Base-by-base conservation (phyloP, 305 asterid species). In the Striga hermonthica region DNA sequence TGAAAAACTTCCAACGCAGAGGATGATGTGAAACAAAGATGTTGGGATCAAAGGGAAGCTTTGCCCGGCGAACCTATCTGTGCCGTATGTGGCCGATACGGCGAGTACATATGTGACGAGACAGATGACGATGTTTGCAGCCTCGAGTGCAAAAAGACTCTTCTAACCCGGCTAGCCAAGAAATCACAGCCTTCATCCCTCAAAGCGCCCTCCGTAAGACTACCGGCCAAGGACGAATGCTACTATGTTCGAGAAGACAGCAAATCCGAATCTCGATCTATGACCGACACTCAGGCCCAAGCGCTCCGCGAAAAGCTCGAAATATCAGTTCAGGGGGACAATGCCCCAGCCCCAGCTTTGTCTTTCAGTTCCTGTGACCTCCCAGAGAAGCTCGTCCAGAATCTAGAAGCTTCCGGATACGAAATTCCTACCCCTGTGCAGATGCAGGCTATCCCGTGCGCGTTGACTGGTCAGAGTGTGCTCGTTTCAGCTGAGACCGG, bases 401-500 rank as follows among this genome's bases (percentile, higher is more conserved):
- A 91, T 78, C 74, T 89, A 64, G 98, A 89, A 80, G 76, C 77
- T 36, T 80, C 79, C 9, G 98, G 98, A 54, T 91, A 85, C 74
- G 96, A 89, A 74, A 85, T 91, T 73, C 97, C 95, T 13, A 89
- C 97, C 13, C 96, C 97, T 37, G 97, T 87, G 22, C 98, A 92
- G 78, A 89, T 87, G 98, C 98, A 92, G 78, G 97, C 95, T 40
- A 87, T 92, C 69, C 97, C 98, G 13, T 72, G 87, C 72, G 93
- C 96, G 40, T 55, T 92, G 73, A 60, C 43, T 2, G 87, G 96
- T 15, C 83, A 80, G 73, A 89, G 90, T 78, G 44, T 84, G 78
- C 95, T 89, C 47, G 95, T 89, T 64, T 80, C 96, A 4, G 98
- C 98, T 22, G 91, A 89, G 81, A 89, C 98, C 11, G 98, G 98